These are phyloP conservation scores for Austroboletus eburneus DNA, from an alignment of 768 basidiomycete species.

Conservation along the genomic window DNA sequence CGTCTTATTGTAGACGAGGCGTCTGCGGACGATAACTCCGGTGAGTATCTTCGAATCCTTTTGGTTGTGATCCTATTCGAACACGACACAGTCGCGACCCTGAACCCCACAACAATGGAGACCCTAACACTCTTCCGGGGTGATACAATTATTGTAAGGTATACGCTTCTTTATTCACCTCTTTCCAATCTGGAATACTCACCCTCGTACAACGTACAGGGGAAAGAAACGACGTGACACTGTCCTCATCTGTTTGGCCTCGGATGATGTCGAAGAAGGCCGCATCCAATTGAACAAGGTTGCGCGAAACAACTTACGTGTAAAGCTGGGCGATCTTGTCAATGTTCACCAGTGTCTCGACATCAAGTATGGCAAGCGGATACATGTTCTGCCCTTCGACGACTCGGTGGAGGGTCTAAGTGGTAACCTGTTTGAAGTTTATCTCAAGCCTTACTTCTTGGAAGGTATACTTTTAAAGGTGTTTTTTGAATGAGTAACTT, in stretches of 20 bases:
- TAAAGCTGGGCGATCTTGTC: slow-evolving; percentile 95
- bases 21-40: slow-evolving; percentile 92
- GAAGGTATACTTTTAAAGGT: slow-evolving; percentile 54
- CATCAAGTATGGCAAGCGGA: slow-evolving; percentile 98
- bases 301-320: slow-evolving; percentile 97
- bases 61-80: slow-evolving; percentile 14
- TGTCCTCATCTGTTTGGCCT: slow-evolving; percentile 92
- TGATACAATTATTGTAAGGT: slow-evolving; percentile 94
- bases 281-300: slow-evolving; percentile 99
- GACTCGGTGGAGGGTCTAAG: slow-evolving; percentile 97
- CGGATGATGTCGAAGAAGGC: slow-evolving; percentile 96
- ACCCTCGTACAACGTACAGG: slow-evolving; percentile 36
- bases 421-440: slow-evolving; percentile 98
- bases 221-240: slow-evolving; percentile 98
- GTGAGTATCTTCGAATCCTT: slow-evolving; percentile 37
- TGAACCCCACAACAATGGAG: slow-evolving; percentile 98
- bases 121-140: slow-evolving; percentile 89
- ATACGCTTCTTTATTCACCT: slow-evolving; percentile 36
- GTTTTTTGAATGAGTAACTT: neutral
- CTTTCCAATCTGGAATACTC: neutral
- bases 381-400: slow-evolving; percentile 96
- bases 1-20: slow-evolving; percentile 97
- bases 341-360: slow-evolving; percentile 95
- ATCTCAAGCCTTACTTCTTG: slow-evolving; percentile 98
- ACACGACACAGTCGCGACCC: slow-evolving; percentile 67